A percentile compares a stretch with the other conserved stretches of the same genome.
These are phyloP conservation scores for Pythium dissotocum DNA, from an alignment of 352 stramenopile species.

Conservation along the genomic window DNA sequence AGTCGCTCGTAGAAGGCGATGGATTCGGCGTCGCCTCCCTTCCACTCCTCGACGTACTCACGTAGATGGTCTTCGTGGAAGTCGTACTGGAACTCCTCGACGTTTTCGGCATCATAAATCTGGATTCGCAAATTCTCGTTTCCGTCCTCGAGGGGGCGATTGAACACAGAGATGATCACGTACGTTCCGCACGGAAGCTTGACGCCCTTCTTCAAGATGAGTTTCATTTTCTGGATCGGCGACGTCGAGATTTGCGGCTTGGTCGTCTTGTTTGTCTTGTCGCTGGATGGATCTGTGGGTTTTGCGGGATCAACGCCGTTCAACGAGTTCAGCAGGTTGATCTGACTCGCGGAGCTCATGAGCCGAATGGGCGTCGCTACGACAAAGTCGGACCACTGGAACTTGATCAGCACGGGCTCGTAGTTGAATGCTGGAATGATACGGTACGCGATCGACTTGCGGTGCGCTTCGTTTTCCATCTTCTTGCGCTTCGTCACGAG, in stretches of 20 bases:
- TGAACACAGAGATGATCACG: constrained; percentile 68
- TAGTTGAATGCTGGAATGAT: constrained; percentile 74
- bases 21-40: constrained; percentile 38
- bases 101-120: constrained; percentile 69
- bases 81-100: constrained; percentile 80
- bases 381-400: constrained; percentile 78
- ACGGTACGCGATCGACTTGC: constrained; percentile 58
- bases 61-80: constrained; percentile 66
- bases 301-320: not conserved
- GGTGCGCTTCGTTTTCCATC: constrained; percentile 59
- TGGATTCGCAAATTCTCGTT: constrained; percentile 73
- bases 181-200: constrained; percentile 63
- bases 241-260: constrained; percentile 28
- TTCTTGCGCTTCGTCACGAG: constrained; percentile 62
- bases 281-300: constrained; percentile 5
- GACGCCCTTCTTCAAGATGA: constrained; percentile 57
- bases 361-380: constrained; percentile 50
- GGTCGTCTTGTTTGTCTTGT: constrained; percentile 14
- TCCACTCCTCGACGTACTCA: constrained; percentile 48
- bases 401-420: constrained; percentile 57
- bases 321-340: constrained; percentile 21
- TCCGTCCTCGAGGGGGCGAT: constrained; percentile 64
- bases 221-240: constrained; percentile 53
- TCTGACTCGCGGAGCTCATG: constrained; percentile 22
- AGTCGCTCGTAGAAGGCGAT: constrained; percentile 51